Evolutionary conservation across 106 monocot species (phyloP), one percentile per base, ranked within the genome.

Genomic region (Dendrobium officinale): DNA sequence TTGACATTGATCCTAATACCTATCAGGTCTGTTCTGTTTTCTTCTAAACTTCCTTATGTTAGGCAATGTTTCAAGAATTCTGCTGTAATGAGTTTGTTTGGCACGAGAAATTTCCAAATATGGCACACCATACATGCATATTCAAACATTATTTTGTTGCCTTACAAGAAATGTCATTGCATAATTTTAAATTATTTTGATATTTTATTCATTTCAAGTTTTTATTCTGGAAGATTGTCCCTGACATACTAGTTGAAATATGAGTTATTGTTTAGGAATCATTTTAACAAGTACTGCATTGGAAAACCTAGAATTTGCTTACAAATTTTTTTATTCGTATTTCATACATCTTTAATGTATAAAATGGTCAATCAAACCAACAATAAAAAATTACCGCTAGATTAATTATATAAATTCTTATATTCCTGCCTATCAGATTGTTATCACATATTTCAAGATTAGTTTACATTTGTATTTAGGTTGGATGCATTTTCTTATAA

Each of bases 1-100:
- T 99, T 81, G 89, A 84, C 51, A 84, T 99, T 75, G 93, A 95
- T 90, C 85, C 86, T 37, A 86, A 85, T 24, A 94, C 93, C 9
- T 79, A 88, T 47, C 92, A 99, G 95, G 98, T 95, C 5, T 77
- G 84, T 51, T 18, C 41, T 85, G 18, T 77, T 81, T 68, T 19
- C 22, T 72, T 66, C 11, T 58, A 43, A 42, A 72, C 13, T 45
- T 72, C 4, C 4, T 33, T 13, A 67, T 33, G 1, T 70, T 22
- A 40, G 15, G 61, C 70, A 64, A 5, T 19, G 22, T 22, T n/a
- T 64, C 22, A 4, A 37, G 33, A 16, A 70, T 70, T 70, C 37
- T 68, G 8, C 22, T 29, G 37, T 16, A 37, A 15, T 33, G 37
- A 70, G 37, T 33, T 70, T 1, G 3, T 15, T 70, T 70, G 11